Percentiles rank a stretch among this genome's conserved stretches.
These are phyloP conservation scores for Mycothermus thermophilus DNA, from an alignment of 495 filamentous ascomycete species.

Conservation along the genomic window DNA sequence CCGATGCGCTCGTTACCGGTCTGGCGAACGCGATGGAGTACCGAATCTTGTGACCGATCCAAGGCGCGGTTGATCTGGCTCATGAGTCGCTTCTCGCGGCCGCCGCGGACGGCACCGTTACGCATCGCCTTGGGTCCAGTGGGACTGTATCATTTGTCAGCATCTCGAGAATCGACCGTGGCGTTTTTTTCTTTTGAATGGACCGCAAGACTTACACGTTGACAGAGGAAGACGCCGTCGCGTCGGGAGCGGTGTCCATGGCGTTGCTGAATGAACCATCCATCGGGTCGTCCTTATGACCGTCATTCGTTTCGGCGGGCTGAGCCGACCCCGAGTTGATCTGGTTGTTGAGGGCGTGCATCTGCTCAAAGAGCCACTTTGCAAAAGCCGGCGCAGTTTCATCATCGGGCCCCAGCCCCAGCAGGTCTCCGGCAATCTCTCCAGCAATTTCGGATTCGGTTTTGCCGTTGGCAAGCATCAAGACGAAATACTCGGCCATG, in stretches of 20 bases:
- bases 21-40: slow-evolving; percentile 70
- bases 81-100: slow-evolving; percentile 62
- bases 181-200: no score
- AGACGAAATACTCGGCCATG: slow-evolving; percentile 85
- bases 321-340: slow-evolving; percentile 32
- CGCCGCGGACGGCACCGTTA: slow-evolving; percentile 39
- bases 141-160: slow-evolving; percentile 45
- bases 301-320: slow-evolving; percentile 10
- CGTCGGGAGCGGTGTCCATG: slow-evolving; percentile 44
- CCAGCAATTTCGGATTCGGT: slow-evolving; percentile 75
- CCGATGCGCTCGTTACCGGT: slow-evolving; percentile 60
- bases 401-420: slow-evolving; percentile 71
- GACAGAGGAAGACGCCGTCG: slow-evolving; percentile 30
- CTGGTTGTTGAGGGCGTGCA: slow-evolving; percentile 51
- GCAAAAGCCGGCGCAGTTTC: slow-evolving; percentile 72
- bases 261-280: slow-evolving; percentile 41
- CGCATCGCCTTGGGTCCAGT: slow-evolving; percentile 96
- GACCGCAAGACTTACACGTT: slow-evolving; percentile 62
- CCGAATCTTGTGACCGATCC: slow-evolving; percentile 58
- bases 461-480: slow-evolving; percentile 94
- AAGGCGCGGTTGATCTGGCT: slow-evolving; percentile 79
- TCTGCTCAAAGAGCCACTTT: slow-evolving; percentile 79
- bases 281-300: slow-evolving; percentile 15
- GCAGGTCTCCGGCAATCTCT: slow-evolving; percentile 79
- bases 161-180: no score